Evolutionary conservation across 2,329 filamentous ascomycete genomes (phyloP), one percentile per base, ranked within the genome.

Genomic region (Pseudocercospora macadamiae): DNA sequence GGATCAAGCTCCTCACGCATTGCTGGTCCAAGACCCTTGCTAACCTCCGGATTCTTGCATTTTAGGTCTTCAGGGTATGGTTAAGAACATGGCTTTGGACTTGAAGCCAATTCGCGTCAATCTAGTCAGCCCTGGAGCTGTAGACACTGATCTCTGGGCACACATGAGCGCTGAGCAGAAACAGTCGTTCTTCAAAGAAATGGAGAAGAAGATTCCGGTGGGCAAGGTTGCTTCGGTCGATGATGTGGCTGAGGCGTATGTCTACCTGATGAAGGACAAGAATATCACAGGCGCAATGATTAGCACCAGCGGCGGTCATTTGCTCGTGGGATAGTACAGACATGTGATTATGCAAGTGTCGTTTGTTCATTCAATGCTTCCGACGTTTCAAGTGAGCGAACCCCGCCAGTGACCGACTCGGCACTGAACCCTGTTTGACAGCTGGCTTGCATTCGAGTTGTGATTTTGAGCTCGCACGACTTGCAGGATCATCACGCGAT

Each of bases 61-160:
- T n/a, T n/a, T n/a, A n/a, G n/a, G 80, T 0, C 62, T 84, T 5
- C 76, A 84, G 51, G 79, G 80, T 2, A 77, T 88, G 69, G 76
- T 78, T 2, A 76, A 82, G 1, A 80, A 77, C 2, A 73, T 90
- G 30, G 87, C 87, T 1, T 66, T 89, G 28, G 86, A 89, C 66
- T 67, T 90, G 55, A 80, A 79, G 62, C 87, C 87, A 0, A 72
- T 89, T 7, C 75, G 88, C 1, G 86, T 89, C 23, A 90, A 90
- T 68, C 68, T 81, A 0, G 83, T 89, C 1, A 76, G 73, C 54
- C 85, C 86, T 0, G 87, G 86, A 0, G 74, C 77, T 0, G 77
- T 80, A 26, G 71, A 78, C 36, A 80, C 79, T 12, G 74, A 75
- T 62, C 59, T 80, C 4, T 81, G 78, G 78, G 51, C 49, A 23